Evolutionary conservation across 2,329 filamentous ascomycete species (phyloP), one percentile per base, ranked within the genome.

Genomic region (Dactylellina cionopaga): DNA sequence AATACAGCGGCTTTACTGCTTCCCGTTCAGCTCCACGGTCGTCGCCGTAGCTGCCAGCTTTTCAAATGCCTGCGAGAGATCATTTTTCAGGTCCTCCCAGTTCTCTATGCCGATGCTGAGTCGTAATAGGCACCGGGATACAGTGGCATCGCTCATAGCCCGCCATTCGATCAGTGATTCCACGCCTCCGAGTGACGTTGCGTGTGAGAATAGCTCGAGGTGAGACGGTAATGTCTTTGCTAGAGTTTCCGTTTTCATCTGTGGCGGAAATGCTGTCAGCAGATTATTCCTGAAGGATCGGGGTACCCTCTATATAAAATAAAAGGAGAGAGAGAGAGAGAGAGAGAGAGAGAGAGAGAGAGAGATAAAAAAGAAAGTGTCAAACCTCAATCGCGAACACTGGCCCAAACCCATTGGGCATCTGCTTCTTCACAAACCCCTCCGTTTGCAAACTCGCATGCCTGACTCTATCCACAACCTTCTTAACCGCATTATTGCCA

Each of bases 161-260:
- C 95, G 85, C 95, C 95, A 99, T 85, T 99, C 95, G 76, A 99
- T 93, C 83, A 98, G 81, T 78, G 92, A 95, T 85, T 98, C 95
- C 7, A 98, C 92, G 3, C 95, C 94, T 1, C 95, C 95, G 25
- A 98, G 81, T 80, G 91, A 96, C 1, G 95, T 99, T 4, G 95
- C 95, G 81, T 99, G 95, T 77, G 96, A 92, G 83, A 98, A 98
- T 44, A 96, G 85, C 1, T 84, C 79, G 79, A 98, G 81, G 80
- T 91, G 90, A 78, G 89, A 90, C 2, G 95, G 95, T 74, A 99
- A 81, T 27, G 83, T 80, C 75, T 84, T 86, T 2, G 95, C 93
- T 55, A 85, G 78, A 0, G 52, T n/a, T 19, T 63, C 58, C 19
- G 83, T 81, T 72, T 85, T 83, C 1, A 60, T 74, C 60, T 73